Evolutionary conservation across 768 basidiomycete species (phyloP).

Genomic region (Boletus rufocinnamomeus): DNA sequence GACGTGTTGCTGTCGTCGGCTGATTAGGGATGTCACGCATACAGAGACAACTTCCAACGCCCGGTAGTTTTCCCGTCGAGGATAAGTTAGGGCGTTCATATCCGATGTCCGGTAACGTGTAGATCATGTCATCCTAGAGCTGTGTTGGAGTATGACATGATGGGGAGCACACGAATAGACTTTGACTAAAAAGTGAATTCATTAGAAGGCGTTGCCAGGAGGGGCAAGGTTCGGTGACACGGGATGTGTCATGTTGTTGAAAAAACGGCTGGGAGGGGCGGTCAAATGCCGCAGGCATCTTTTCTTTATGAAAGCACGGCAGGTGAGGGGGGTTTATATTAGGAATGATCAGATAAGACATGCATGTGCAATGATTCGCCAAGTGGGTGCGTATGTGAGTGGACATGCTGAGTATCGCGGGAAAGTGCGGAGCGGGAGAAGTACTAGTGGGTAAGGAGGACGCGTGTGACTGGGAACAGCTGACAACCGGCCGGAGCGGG

Average conservation of each 20-base stretch:
- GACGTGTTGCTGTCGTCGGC: conserved; percentile 6
- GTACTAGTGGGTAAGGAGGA: conserved; percentile 17
- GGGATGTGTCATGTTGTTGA: conserved; percentile 22
- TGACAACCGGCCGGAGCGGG: conserved; percentile 3
- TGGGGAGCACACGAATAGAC: conserved; percentile 25
- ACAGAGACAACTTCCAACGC: conserved; percentile 66
- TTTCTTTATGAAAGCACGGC: conserved; percentile 21
- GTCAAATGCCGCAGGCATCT: conserved; percentile 28
- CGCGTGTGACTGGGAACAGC: conserved; percentile 10
- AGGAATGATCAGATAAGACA: conserved; percentile 31
- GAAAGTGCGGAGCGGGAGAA: conserved; percentile 19
- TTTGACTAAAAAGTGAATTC: conserved; percentile 24
- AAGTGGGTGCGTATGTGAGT: conserved; percentile 13
- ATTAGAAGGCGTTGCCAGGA: conserved; percentile 35
- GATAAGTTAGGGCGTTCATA: conserved; percentile 35
- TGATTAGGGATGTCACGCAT: conserved; percentile 11
- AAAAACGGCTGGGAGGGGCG: conserved; percentile 19
- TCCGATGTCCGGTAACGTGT: conserved; percentile 31
- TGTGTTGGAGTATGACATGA: conserved; percentile 17
- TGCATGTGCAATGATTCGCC: conserved; percentile 13
- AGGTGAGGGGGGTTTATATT: conserved; percentile 32
- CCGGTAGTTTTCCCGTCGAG: conserved; percentile 66
- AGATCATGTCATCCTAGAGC: conserved; percentile 27
- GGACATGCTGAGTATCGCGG: conserved; percentile 10
- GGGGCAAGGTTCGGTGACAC: conserved; percentile 15